A percentile compares a stretch with the other conserved stretches of the same genome.
Evolutionary conservation across 2,329 filamentous ascomycete genomes (phyloP).

Genomic region (Paradendryphiella salina): DNA sequence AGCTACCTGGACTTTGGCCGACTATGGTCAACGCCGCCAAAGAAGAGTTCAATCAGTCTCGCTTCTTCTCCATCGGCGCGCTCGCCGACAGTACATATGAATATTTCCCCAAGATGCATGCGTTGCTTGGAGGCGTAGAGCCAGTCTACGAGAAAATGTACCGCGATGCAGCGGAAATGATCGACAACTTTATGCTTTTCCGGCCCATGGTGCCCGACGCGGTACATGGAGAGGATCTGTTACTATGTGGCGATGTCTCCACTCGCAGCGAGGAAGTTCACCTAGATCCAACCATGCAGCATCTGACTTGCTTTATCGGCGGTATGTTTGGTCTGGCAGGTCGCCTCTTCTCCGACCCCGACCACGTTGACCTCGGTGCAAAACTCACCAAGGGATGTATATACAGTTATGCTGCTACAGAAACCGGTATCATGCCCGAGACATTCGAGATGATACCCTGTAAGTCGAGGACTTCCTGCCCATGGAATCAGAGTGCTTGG

Average conservation of each 20-base stretch:
- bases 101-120: constrained; percentile 45
- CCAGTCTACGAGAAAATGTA: constrained; percentile 59
- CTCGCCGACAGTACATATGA: constrained; percentile 47
- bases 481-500: constrained; percentile 59
- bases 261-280: constrained; percentile 18
- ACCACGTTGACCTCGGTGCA: constrained; percentile 59
- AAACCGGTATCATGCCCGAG: constrained; percentile 64
- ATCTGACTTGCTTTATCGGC: constrained; percentile 64
- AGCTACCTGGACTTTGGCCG: constrained; percentile 45
- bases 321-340: constrained; percentile 65
- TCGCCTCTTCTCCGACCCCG: constrained; percentile 57
- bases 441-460: constrained; percentile 59
- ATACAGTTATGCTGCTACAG: constrained; percentile 61
- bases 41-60: constrained; percentile 32
- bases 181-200: constrained; percentile 55
- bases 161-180: constrained; percentile 52
- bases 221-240: constrained; percentile 29
- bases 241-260: constrained; percentile 45
- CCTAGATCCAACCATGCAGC: constrained; percentile 57
- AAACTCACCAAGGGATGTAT: constrained; percentile 65
- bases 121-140: constrained; percentile 48
- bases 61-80: constrained; percentile 43
- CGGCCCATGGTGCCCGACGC: constrained; percentile 48
- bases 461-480: constrained; percentile 45
- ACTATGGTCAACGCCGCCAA: constrained; percentile 46